A percentile compares a stretch with the other conserved stretches of the same genome.
Conservation (phyloP, 225 moss, liverwort and hornwort species). For the Climacium dendroides region DNA sequence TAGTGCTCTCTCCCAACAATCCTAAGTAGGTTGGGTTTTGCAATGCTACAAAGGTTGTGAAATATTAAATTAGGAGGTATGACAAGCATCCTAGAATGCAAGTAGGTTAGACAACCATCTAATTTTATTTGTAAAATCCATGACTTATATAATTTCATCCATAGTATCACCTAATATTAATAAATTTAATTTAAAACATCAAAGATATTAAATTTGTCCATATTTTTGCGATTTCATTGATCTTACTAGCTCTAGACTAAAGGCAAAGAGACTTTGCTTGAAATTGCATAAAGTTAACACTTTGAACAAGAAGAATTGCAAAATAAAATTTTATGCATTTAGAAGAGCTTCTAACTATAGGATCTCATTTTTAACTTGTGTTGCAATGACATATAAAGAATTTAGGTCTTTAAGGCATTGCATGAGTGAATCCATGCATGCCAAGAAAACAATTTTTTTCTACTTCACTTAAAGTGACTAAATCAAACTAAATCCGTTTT, state of each 20-base stretch:
- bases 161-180: background rate
- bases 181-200: background rate
- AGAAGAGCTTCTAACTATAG: rapidly evolving
- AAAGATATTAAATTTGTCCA: rapidly evolving
- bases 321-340: background rate
- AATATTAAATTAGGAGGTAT: background rate
- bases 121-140: background rate
- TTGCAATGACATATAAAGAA: background rate
- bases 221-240: background rate
- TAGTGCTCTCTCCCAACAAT: rapidly evolving
- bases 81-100: rapidly evolving
- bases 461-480: background rate
- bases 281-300: background rate
- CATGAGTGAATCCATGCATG: no score
- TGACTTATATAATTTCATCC: no score
- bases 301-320: background rate
- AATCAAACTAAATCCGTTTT: rapidly evolving
- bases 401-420: background rate
- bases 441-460: background rate
- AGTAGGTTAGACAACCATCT: background rate
- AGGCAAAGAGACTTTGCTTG: background rate
- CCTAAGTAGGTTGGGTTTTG: rapidly evolving
- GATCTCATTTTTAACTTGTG: background rate
- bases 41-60: background rate
- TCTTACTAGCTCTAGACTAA: rapidly evolving